Base-by-base conservation (phyloP, 1,284 basidiomycete genomes). In the Pascua sp. region DNA sequence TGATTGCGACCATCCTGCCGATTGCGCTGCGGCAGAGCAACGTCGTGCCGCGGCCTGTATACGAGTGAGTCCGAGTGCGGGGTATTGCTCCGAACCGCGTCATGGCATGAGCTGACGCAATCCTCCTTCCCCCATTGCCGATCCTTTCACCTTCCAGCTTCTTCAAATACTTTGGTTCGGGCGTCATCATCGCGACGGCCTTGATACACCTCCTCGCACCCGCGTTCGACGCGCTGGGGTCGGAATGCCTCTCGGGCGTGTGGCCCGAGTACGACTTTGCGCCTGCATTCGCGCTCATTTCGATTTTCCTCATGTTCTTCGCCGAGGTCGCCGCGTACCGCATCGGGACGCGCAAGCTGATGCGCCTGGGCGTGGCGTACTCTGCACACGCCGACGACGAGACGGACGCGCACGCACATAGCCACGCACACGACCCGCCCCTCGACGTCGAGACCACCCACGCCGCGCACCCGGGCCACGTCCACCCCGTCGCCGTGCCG, bases 141-240 rank as follows among this genome's bases (percentile, higher is more conserved):
- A 47, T 41, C n/a, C n/a, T 32, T 48, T 44, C 17, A 51, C 49
- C 24, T 7, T 37, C 18, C 49, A 67, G 88, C 47, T 92, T 95
- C 71, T 88, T 89, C 37, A 96, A 95, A 77, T 98, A 89, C 79
- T 97, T 97, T 77, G 95, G 95, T 48, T 92, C 90, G 9, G 91
- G 91, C 37, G 89, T 95, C 59, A 93, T 94, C 71, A 90, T 98
- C 62, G 91, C 91, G 0, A 98, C 95, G 1, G 87, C 88, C 0
- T 92, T 93, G 72, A 91, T 93, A 58, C 91, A 93, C 73, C 81
- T 96, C 0, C 80, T 96, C 9, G 79, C 83, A 5, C 88, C 92
- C 0, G 92, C 85, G 0, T 78, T 89, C 48, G 83, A 85, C 13
- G 88, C 83, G 51, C 81, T 97, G 8, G 76, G 79, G 15, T 88